Evolutionary conservation across 495 filamentous ascomycete genomes (phyloP).

Genomic region (Xylaria cubensis): DNA sequence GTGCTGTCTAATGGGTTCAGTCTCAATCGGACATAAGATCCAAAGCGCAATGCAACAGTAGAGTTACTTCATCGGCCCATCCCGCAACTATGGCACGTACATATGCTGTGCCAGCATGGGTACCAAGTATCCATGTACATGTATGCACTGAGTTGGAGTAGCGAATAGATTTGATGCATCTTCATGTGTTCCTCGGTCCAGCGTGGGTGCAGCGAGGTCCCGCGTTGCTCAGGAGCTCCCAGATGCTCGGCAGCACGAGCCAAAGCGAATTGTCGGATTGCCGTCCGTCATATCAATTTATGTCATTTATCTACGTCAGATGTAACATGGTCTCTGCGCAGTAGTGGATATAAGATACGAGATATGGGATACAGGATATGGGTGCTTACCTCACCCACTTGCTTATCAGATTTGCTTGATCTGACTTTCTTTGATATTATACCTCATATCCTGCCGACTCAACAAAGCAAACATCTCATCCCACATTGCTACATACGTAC

Average conservation of each 20-base stretch:
- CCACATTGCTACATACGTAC: conserved; percentile 10
- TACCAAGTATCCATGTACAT: background rate
- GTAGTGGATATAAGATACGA: background rate
- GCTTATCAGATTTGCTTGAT: conserved; percentile 6
- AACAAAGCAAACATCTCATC: conserved; percentile 9
- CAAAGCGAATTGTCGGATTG: conserved; percentile 10
- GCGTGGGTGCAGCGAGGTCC: conserved; percentile 14
- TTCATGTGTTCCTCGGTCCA: conserved; percentile 9
- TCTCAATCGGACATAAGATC: background rate
- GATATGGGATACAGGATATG: background rate
- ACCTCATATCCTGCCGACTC: background rate
- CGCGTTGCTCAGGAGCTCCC: background rate
- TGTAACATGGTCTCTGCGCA: background rate
- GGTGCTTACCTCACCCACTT: conserved; percentile 3
- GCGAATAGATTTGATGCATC: background rate
- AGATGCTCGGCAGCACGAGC: background rate
- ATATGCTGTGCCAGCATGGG: background rate
- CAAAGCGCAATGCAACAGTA: background rate
- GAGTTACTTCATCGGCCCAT: conserved; percentile 14
- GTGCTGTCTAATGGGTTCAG: background rate
- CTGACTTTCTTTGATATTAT: conserved; percentile 1
- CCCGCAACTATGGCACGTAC: background rate
- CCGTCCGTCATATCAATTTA: background rate
- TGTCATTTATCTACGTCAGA: conserved; percentile 21
- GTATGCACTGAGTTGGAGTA: background rate